Percentiles rank a stretch among this genome's conserved stretches.
Evolutionary conservation across 768 basidiomycete genomes (phyloP).

Genomic region (Serendipita vermifera): DNA sequence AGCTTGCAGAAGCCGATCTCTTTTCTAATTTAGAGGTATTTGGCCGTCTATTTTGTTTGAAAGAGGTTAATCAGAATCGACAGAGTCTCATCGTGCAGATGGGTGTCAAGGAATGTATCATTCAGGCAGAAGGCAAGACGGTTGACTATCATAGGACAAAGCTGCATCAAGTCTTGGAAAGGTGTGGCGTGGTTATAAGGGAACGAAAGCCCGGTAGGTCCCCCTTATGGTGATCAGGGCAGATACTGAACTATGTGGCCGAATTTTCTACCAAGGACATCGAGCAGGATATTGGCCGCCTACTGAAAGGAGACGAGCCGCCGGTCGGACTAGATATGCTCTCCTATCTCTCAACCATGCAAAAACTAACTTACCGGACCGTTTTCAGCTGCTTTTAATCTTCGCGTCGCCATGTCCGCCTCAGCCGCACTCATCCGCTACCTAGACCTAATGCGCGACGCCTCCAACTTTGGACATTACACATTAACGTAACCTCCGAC

Average conservation of each 20-base stretch:
- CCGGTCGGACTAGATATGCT: conserved; percentile 29
- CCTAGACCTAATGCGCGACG: conserved; percentile 63
- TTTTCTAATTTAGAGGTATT: conserved; percentile 89
- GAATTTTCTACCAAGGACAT: conserved; percentile 76
- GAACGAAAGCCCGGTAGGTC: conserved; percentile 73
- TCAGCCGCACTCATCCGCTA: conserved; percentile 75
- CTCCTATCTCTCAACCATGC: no score
- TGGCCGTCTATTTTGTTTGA: not conserved
- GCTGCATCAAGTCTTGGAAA: conserved; percentile 70
- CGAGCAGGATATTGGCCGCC: conserved; percentile 61
- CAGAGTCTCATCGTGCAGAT: conserved; percentile 92
- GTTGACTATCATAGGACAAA: conserved; percentile 85
- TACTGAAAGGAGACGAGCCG: conserved; percentile 40
- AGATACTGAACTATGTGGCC: no score
- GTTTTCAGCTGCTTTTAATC: conserved; percentile 57
- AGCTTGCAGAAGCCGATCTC: conserved; percentile 88
- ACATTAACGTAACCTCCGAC: conserved; percentile 81
- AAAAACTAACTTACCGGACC: no score
- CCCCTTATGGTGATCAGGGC: no score
- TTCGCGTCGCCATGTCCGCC: conserved; percentile 58
- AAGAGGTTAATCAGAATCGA: not conserved
- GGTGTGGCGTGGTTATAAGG: conserved; percentile 82
- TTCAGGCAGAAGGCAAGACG: conserved; percentile 57
- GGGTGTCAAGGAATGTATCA: conserved; percentile 90
- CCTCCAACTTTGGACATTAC: conserved; percentile 68